Evolutionary conservation across 1,284 basidiomycete species (phyloP).

Genomic region (Ceratobasidium sp.): DNA sequence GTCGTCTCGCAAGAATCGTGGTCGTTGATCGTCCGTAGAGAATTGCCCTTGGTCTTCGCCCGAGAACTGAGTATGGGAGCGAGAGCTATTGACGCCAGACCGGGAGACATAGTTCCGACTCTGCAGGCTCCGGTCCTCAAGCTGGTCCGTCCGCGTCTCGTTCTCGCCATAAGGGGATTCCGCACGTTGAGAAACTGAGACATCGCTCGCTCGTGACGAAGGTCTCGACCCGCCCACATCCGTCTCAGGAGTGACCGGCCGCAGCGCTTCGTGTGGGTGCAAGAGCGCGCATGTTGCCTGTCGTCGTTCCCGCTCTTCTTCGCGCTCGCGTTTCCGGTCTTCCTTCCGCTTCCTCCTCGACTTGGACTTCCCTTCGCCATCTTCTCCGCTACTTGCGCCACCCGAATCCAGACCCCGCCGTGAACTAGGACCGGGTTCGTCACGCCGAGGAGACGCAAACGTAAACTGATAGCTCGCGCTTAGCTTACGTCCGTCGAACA

Average conservation of each 20-base stretch:
- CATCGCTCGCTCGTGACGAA: conserved; percentile 12
- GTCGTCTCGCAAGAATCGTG: not conserved
- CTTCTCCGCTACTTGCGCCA: not conserved
- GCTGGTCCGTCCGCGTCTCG: not conserved
- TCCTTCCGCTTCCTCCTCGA: conserved; percentile 16
- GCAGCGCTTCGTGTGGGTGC: conserved; percentile 34
- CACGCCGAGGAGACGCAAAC: conserved; percentile 65
- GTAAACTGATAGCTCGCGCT: conserved; percentile 75
- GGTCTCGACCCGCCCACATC: conserved; percentile 18
- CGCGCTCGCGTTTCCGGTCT: conserved; percentile 36
- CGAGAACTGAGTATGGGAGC: not conserved
- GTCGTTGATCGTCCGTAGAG: not conserved
- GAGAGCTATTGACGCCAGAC: conserved; percentile 1
- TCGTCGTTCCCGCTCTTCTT: conserved; percentile 30
- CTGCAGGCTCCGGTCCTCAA: not conserved
- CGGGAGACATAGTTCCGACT: not conserved
- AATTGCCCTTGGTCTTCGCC: not conserved
- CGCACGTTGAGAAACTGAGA: not conserved
- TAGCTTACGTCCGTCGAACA: conserved; percentile 55
- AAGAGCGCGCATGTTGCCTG: conserved; percentile 29
- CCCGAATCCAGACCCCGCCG: not conserved
- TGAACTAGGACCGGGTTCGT: not conserved
- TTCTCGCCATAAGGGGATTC: conserved; percentile 1
- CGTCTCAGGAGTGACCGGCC: conserved; percentile 25
- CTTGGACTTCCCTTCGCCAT: not conserved